Base-by-base conservation (phyloP, 179 eudicot species). In the Spinacia oleracea region DNA sequence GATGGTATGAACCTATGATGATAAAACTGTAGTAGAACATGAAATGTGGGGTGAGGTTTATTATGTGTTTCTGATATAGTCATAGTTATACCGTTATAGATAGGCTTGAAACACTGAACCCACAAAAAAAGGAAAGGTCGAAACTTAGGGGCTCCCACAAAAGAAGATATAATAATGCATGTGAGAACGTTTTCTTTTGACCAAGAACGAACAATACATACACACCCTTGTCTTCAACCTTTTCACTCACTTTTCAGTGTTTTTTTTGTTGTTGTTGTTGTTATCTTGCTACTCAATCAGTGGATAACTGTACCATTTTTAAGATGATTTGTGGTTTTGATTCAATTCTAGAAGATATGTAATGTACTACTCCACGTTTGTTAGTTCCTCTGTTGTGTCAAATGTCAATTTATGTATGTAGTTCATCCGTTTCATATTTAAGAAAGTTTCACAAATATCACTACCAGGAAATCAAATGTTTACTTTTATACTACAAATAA, bases 71-170 rank as follows among this genome's bases (percentile, higher is more conserved):
- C 34, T 60, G 18, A 60, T 38, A 38, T 1, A 38, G 1, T 38
- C 40, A 2, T 67, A 40, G 71, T 67, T 21, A 21, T 67, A 40
- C 71, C 27, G 29, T 38, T 67, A 38, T 21, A 38, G 71, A 67
- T 67, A 67, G 50, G 12, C 6, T 67, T 34, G 25, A 38, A 38
- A 67, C 48, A 67, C 48, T 40, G 71, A 67, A 67, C 48, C 12
- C 43, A 43, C 20, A 16, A 60, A 60, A 60, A 60, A 60, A 59
- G 51, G 23, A 5, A 20, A 38, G 55, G 43, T 70, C 23, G 75
- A 63, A 72, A 79, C 65, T 72, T 72, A 20, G 21, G 77, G 81
- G 77, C 64, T 72, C 81, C 81, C 81, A 79, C 65, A 34, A 79
- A 50, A 15, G 43, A 72, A 58, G 68, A 42, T 74, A 23, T 5